A percentile compares a stretch with the other conserved stretches of the same genome.
phyloP scores from a whole-genome alignment of 163 green algal species.

The Prototheca cutis region DNA sequence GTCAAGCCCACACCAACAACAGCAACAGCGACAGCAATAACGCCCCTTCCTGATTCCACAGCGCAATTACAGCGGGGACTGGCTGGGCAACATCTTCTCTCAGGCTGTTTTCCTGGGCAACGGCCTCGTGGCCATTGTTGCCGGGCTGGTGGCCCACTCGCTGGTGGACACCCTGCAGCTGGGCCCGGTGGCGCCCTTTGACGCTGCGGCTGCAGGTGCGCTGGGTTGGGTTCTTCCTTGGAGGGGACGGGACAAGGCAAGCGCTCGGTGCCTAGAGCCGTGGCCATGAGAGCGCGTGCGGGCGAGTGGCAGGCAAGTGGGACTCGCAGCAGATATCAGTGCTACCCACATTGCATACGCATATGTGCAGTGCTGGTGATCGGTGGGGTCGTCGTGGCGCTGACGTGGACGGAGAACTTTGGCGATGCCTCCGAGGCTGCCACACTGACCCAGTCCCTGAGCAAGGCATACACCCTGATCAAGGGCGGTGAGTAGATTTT shows the following conservation, averaged over 20 bases:
- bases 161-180: constrained; percentile 68
- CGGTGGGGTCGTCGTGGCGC: constrained; percentile 62
- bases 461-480: constrained; percentile 25
- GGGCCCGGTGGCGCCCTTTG: constrained; percentile 89
- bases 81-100: constrained; percentile 56
- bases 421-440: constrained; percentile 40
- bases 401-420: constrained; percentile 88
- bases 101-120: constrained; percentile 88
- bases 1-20: too few species aligned
- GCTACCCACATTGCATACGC: too few species aligned
- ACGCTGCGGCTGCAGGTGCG: constrained; percentile 48
- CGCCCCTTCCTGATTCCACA: too few species aligned
- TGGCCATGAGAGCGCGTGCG: too few species aligned
- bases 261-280: too few species aligned
- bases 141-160: constrained; percentile 72
- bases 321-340: too few species aligned
- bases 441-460: constrained; percentile 7
- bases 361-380: constrained; percentile 46
- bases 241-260: too few species aligned
- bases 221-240: not conserved
- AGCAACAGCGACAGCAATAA: too few species aligned
- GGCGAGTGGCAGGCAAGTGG: too few species aligned
- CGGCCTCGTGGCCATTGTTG: constrained; percentile 61
- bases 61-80: constrained; percentile 58
- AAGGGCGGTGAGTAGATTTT: constrained; percentile 12